A percentile compares a stretch with the other conserved stretches of the same genome.
Evolutionary conservation across 768 basidiomycete species (phyloP).

Genomic region (Suillus plorans): DNA sequence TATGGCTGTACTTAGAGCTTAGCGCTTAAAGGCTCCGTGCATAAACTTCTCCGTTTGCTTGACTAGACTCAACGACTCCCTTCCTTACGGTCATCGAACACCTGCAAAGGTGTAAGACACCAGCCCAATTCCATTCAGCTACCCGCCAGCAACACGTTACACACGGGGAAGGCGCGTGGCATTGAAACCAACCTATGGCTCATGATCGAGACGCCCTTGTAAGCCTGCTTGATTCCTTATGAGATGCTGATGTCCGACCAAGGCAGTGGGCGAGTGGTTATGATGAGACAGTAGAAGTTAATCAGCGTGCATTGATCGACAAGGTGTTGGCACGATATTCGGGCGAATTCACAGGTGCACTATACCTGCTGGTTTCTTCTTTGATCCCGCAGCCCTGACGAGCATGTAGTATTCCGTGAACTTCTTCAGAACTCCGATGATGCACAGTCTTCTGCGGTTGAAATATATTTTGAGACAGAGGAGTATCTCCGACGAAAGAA

Average conservation of each 20-base stretch:
- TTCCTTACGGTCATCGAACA: neutral
- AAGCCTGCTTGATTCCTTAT: slow-evolving; percentile 2
- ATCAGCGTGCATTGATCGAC: slow-evolving; percentile 95
- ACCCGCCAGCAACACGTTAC: slow-evolving; percentile 12
- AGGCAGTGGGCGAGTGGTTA: slow-evolving; percentile 56
- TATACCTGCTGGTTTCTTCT: neutral
- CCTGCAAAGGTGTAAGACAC: neutral
- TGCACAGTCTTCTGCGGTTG: slow-evolving; percentile 70
- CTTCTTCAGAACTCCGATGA: slow-evolving; percentile 96
- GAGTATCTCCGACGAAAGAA: slow-evolving; percentile 37
- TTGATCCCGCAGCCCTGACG: neutral
- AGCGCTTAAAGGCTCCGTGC: neutral
- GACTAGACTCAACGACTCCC: neutral
- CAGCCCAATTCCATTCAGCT: slow-evolving; percentile 4
- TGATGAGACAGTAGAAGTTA: slow-evolving; percentile 86
- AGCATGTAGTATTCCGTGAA: slow-evolving; percentile 62
- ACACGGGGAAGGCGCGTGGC: slow-evolving; percentile 17
- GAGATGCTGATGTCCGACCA: slow-evolving; percentile 2
- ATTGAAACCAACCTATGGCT: slow-evolving; percentile 18
- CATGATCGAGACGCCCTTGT: slow-evolving; percentile 32
- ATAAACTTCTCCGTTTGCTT: neutral
- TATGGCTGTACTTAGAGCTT: neutral
- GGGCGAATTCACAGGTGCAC: slow-evolving; percentile 81
- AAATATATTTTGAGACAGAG: slow-evolving; percentile 79
- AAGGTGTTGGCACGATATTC: slow-evolving; percentile 95